Evolutionary conservation across 306 rosid species (phyloP), one percentile per base, ranked within the genome.

Genomic region (Dicorynia guianensis): DNA sequence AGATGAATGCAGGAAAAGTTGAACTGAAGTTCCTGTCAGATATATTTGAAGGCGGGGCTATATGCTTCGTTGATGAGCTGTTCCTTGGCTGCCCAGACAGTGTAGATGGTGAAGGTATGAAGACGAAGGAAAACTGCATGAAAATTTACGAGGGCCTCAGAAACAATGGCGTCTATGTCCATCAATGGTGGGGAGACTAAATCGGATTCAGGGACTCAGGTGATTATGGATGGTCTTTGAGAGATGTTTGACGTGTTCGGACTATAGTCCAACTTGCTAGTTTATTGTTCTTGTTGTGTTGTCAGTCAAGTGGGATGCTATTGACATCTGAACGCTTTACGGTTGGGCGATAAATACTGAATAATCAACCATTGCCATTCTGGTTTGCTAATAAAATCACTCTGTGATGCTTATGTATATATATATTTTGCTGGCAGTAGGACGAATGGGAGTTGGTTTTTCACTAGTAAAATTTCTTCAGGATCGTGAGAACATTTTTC

Each of bases 21-120:
- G 97, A 92, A 79, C 60, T 80, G 87, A 95, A 92, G 72, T 89
- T 92, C 63, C 84, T 92, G 1, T 3, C 30, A 1, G 93, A 90
- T 74, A 76, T 92, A 49, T 85, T 87, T 78, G 90, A 92, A 78
- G 90, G 79, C 47, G 90, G 96, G 12, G 88, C 85, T 5, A 89
- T 92, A 66, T 95, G 98, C 83, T 86, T 55, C 19, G 93, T 92
- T 8, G 87, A 95, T 47, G 98, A 95, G 80, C 10, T 95, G 40
- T 95, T 95, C 69, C 93, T 95, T 25, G 74, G 87, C 43, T 95
- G 97, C 81, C 68, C 91, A 4, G 89, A 77, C 14, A 66, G 67
- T 36, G 76, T 18, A 8, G 87, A 76, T 17, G 88, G 69, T 33
- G 69, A 81, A 66, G 80, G 79, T 25, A 47, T 77, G 67, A 47